Evolutionary conservation across 1,284 basidiomycete genomes (phyloP), one percentile per base, ranked within the genome.

Genomic region (Entoloma clypeatum): DNA sequence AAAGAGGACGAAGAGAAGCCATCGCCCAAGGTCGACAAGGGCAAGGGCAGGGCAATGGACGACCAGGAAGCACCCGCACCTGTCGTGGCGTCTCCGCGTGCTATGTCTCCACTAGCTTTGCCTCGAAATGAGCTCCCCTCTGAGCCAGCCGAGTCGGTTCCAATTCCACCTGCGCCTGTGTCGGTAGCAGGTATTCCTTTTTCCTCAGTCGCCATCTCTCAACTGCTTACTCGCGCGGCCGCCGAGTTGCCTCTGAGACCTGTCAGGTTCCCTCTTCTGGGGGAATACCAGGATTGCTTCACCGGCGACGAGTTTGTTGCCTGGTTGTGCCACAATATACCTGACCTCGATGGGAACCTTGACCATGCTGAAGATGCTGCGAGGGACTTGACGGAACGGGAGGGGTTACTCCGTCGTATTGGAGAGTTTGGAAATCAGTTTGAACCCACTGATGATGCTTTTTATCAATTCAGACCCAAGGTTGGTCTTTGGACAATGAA

Each of bases 261-360:
- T 23, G 75, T 84, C 44, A 83, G 79, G 36, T 81, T 89, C 65
- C 85, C 90, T 1, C 70, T 94, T 16, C 62, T 94, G n/a, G 91
- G 91, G 18, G 88, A 91, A 60, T 93, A 93, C 53, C 77, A 81
- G 16, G 84, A 89, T 51, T 86, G 86, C 46, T 92, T 92, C 60
- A 81, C 78, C 24, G 59, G 59, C 7, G 57, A 59, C 21, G 58
- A 60, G 33, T 55, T 60, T 41, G 58, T 58, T 7, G 47, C 50
- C 1, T 61, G 59, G 59, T 43, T 60, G 34, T 57, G 57, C 5
- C 49, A 45, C 7, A 58, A 59, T 35, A 53, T 61, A 13, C 29
- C 49, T 26, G 50, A 54, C 31, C 54, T 55, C 7, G 55, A 75
- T 14, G 84, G 80, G 10, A 83, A 74, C 57, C 67, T 86, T 46